Evolutionary conservation across 192 early-diverging fungal genomes (phyloP), one percentile per base, ranked within the genome.

Genomic region (Neocallimastix lanati): DNA sequence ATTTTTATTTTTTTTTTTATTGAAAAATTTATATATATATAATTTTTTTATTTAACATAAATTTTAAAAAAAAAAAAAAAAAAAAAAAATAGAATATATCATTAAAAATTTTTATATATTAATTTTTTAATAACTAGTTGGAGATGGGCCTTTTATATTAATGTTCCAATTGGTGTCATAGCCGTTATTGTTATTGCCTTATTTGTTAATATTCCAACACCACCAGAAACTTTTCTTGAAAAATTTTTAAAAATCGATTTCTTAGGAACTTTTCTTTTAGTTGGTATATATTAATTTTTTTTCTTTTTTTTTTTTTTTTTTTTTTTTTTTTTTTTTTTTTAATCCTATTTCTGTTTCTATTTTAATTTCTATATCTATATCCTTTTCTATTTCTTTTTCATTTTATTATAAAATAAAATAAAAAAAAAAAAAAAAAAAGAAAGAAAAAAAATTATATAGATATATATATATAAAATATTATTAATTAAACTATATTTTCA

Each of bases 81-180:
- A 21, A 50, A 50, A 50, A 4, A 50, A 50, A 4, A 50, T 14
- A 50, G 1, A 21, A 50, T 35, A 35, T 35, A 35, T 35, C 12
- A 35, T 35, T 7, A 7, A 35, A 7, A 35, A 35, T 35, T 35
- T 35, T 7, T 35, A 35, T 35, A 7, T 35, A 12, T 35, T 35
- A 13, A 12, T 37, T 12, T 37, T 13, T 37, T 7, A 11, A 67
- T 25, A 21, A 27, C 25, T 9, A 82, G 84, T 16, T 92, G 91
- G 91, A 86, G 89, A 77, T 88, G 87, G 88, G 81, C 82, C 28
- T 91, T 90, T 82, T 91, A 83, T 76, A 86, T 90, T 29, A 92
- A 92, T 78, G 29, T 88, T 9, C 88, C 89, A 28, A 82, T 91
- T 79, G 89, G 90, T 76, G 83, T 82, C 1, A 30, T 88, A 15